Evolutionary conservation across 257 asterid species (phyloP).

Genomic region (Capsicum chinense): DNA sequence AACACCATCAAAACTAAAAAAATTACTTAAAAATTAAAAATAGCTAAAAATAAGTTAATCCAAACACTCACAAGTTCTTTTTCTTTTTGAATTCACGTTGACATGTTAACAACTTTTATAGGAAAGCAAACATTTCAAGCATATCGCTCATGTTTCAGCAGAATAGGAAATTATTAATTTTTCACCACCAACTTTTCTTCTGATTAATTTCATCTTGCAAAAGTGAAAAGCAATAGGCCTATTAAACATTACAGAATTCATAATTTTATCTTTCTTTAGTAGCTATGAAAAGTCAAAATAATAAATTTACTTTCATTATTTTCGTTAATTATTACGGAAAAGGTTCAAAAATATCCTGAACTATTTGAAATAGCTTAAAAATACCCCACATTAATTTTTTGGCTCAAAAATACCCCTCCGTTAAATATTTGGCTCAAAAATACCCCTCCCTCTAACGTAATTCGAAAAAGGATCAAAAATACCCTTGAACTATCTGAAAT

Average conservation of each 20-base stretch:
- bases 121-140: not conserved
- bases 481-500: too few relatives aligned
- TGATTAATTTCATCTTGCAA: not conserved
- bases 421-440: too few relatives aligned
- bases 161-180: slow-evolving; percentile 14
- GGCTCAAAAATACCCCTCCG: too few relatives aligned
- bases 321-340: not conserved
- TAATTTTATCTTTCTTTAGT: not conserved
- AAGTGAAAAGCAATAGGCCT: not conserved
- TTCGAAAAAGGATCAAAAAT: too few relatives aligned
- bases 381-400: too few relatives aligned
- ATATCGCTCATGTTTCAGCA: not conserved
- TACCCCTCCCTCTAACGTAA: too few relatives aligned
- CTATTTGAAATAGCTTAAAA: too few relatives aligned
- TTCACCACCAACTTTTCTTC: slow-evolving; percentile 11
- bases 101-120: not conserved
- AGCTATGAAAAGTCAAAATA: not conserved
- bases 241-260: not conserved
- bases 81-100: not conserved
- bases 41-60: too few relatives aligned
- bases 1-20: too few relatives aligned
- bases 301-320: not conserved
- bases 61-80: too few relatives aligned
- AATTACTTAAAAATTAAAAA: too few relatives aligned
- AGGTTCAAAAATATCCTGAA: too few relatives aligned